Evolutionary conservation across 805 yeast species (phyloP).

Genomic region (Ascoidea asiatica): DNA sequence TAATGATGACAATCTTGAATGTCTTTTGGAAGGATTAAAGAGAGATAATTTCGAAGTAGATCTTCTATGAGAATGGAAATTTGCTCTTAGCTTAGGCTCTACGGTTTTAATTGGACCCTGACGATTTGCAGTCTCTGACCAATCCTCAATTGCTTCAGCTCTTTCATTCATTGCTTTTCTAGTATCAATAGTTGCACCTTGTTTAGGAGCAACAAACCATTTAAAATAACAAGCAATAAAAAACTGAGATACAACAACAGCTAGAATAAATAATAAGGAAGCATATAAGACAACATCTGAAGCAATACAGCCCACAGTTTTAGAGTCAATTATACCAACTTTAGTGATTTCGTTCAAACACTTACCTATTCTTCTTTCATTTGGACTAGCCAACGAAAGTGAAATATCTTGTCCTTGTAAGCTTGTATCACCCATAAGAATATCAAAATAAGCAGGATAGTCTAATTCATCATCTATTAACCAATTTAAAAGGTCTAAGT

Average conservation of each 20-base stretch:
- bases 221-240: slow-evolving; percentile 79
- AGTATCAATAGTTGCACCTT: slow-evolving; percentile 62
- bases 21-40: slow-evolving; percentile 9
- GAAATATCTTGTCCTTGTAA: slow-evolving; percentile 77
- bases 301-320: slow-evolving; percentile 88
- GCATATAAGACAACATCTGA: slow-evolving; percentile 70
- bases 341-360: slow-evolving; percentile 78
- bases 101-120: slow-evolving; percentile 39
- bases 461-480: slow-evolving; percentile 52
- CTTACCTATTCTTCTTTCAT: slow-evolving; percentile 58
- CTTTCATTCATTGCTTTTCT: slow-evolving; percentile 49
- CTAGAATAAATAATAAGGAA: slow-evolving; percentile 72
- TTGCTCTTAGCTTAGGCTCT: slow-evolving; percentile 39
- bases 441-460: slow-evolving; percentile 62
- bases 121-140: slow-evolving; percentile 58
- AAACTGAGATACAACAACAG: slow-evolving; percentile 69
- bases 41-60: slow-evolving; percentile 10
- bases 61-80: too few relatives aligned
- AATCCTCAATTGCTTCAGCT: slow-evolving; percentile 60
- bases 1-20: slow-evolving; percentile 19
- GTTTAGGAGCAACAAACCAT: slow-evolving; percentile 66
- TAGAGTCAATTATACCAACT: slow-evolving; percentile 82
- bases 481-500: slow-evolving; percentile 67
- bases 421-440: slow-evolving; percentile 36
- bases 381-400: slow-evolving; percentile 46